Conservation (phyloP, 768 basidiomycete genomes). For the Clavulina sp. region DNA sequence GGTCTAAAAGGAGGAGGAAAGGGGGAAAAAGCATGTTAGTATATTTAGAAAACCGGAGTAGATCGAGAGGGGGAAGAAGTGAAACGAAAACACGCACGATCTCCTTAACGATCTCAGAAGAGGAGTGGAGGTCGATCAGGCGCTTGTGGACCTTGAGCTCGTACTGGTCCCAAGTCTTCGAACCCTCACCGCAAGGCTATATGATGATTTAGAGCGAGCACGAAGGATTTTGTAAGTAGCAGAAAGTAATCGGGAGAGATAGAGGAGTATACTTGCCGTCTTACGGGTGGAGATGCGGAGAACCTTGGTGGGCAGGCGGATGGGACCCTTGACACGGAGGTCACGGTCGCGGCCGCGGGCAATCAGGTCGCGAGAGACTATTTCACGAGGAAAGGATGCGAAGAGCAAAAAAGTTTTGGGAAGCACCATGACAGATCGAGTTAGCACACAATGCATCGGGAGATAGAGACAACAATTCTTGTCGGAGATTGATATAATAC, state of each 20-base stretch:
- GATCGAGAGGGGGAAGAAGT: no score
- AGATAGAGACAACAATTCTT: neutral
- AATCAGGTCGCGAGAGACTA: slow-evolving; percentile 91
- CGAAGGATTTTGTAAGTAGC: slow-evolving; percentile 2
- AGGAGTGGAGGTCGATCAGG: slow-evolving; percentile 96
- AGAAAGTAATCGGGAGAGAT: neutral
- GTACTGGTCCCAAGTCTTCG: slow-evolving; percentile 99
- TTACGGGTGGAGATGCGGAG: slow-evolving; percentile 99
- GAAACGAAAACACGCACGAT: slow-evolving; percentile 47
- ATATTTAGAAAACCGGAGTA: neutral
- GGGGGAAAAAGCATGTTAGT: neutral
- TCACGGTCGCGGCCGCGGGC: slow-evolving; percentile 99
- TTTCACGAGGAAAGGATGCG: neutral
- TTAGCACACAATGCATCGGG: neutral
- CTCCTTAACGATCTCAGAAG: slow-evolving; percentile 98
- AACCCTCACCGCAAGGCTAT: slow-evolving; percentile 99
- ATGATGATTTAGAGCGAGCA: neutral
- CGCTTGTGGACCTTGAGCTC: slow-evolving; percentile 99
- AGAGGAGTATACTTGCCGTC: slow-evolving; percentile 42
- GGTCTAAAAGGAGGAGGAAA: slow-evolving; percentile 36
- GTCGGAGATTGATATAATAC: slow-evolving; percentile 12
- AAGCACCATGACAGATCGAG: neutral
- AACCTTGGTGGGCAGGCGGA: slow-evolving; percentile 96
- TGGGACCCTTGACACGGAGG: slow-evolving; percentile 96
- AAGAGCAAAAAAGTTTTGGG: neutral